Evolutionary conservation across 2,329 filamentous ascomycete genomes (phyloP).

Genomic region (Albophoma yamanashiensis): DNA sequence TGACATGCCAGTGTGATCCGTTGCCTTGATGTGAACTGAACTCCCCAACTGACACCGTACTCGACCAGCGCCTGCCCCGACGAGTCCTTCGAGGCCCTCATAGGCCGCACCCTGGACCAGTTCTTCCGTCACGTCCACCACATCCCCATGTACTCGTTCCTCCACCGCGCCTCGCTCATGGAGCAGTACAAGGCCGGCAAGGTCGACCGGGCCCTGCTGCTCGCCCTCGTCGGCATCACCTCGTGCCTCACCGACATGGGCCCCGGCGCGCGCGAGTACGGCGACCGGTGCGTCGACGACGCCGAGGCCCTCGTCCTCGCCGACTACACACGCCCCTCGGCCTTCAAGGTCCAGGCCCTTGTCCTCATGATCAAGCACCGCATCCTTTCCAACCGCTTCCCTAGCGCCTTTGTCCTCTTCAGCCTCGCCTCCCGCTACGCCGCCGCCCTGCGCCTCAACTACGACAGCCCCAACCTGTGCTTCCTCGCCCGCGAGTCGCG

Average conservation of each 20-base stretch:
- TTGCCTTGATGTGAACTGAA: background rate
- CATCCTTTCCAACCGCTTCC: constrained; percentile 30
- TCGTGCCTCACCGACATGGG: constrained; percentile 45
- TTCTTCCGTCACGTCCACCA: constrained; percentile 51
- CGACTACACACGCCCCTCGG: constrained; percentile 44
- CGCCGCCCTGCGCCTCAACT: constrained; percentile 30
- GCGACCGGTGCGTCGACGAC: constrained; percentile 42
- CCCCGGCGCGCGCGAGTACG: constrained; percentile 38
- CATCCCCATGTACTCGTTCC: constrained; percentile 46
- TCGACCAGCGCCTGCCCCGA: constrained; percentile 23
- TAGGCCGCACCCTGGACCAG: constrained; percentile 41
- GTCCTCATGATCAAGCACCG: constrained; percentile 33
- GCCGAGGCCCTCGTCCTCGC: constrained; percentile 41
- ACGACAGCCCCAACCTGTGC: constrained; percentile 28
- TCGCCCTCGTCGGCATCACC: constrained; percentile 45
- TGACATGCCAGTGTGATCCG: no score
- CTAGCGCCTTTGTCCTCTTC: constrained; percentile 33
- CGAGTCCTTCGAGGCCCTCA: constrained; percentile 36
- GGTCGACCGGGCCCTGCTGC: constrained; percentile 41
- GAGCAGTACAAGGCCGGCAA: constrained; percentile 46
- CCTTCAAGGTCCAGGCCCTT: constrained; percentile 41
- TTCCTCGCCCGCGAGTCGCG: constrained; percentile 31
- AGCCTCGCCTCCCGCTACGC: constrained; percentile 31
- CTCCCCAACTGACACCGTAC: background rate
- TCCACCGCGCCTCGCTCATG: constrained; percentile 49